These are phyloP conservation scores for Lentinula detonsa DNA, from an alignment of 768 basidiomycete genomes.

Conservation along the genomic window DNA sequence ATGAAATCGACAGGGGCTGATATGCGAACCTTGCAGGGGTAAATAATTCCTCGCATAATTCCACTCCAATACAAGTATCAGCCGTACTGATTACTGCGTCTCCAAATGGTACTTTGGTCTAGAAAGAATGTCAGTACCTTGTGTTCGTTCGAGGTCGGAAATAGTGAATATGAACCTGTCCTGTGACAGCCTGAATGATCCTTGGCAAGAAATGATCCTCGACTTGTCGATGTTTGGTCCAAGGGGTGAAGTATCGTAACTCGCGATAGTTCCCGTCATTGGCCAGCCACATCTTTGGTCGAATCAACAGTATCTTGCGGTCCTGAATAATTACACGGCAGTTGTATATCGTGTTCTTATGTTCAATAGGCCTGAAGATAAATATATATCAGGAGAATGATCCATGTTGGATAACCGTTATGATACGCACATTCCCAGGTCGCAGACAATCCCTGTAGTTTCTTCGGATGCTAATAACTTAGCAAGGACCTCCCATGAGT, in stretches of 20 bases:
- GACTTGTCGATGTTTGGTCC: constrained; percentile 82
- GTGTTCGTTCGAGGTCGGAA: background rate
- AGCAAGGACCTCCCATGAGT: constrained; percentile 98
- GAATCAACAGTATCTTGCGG: constrained; percentile 84
- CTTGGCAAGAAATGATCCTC: constrained; percentile 92
- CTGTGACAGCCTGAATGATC: constrained; percentile 82
- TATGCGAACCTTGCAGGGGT: constrained; percentile 87
- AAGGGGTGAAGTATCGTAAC: constrained; percentile 88
- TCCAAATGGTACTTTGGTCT: constrained; percentile 92
- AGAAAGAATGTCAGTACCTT: background rate
- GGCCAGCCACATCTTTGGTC: constrained; percentile 99
- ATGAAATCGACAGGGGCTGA: background rate
- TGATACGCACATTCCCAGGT: constrained; percentile 83
- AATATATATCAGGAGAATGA: background rate
- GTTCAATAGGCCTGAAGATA: constrained; percentile 77
- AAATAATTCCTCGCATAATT: constrained; percentile 96
- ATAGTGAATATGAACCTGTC: constrained; percentile 29
- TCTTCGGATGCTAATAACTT: constrained; percentile 80
- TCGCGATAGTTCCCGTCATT: constrained; percentile 98
- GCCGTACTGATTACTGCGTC: constrained; percentile 90
- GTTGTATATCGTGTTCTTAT: constrained; percentile 99
- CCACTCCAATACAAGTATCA: constrained; percentile 96
- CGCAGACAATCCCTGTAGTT: constrained; percentile 84
- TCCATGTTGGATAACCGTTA: background rate
- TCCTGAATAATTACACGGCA: constrained; percentile 88